Evolutionary conservation across 2,329 filamentous ascomycete genomes (phyloP), one percentile per base, ranked within the genome.

Genomic region (Phialemoniopsis sp.): DNA sequence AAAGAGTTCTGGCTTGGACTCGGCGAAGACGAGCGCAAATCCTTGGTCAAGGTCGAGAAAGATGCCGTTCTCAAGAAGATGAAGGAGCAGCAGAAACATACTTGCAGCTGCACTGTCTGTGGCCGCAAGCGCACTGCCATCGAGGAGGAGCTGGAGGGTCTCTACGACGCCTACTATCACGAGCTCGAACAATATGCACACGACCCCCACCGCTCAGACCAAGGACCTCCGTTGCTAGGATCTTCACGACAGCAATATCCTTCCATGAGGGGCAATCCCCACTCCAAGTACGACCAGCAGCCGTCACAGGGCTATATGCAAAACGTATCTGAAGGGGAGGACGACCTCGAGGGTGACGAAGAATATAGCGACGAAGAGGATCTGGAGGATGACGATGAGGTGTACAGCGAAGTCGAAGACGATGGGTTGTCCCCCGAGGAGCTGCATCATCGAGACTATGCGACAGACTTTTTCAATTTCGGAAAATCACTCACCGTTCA

Each of bases 1-100:
- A 95, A 96, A 66, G 87, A 95, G 52, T 98, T 97, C 65, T 98
- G 93, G 93, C 77, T 98, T 38, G 89, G 89, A 13, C 67, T 98
- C 32, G 89, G 88, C 50, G 93, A 98, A 62, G 88, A 95, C 29
- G 90, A 97, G 60, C 87, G 93, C 52, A 93, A 95, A 60, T 93
- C 88, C 13, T 72, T 98, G 34, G 89, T 98, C 57, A 96, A 96
- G 65, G 91, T 98, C 21, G 93, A 98, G 66, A 98, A 98, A 67
- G 91, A 98, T 64, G 91, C 93, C 8, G 93, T 98, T 1, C 69
- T 98, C 41, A 89, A 88, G 58, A 98, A 98, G 72, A 98, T 98
- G 93, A 98, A 98, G 73, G 93, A 98, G 64, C 93, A 98, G 64
- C 93, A 98, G 63, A 97, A 97, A 65, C 90, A 97, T 62, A 97